phyloP scores from a whole-genome alignment of 2,329 filamentous ascomycete species.

The Tolypocladium tropicale region DNA sequence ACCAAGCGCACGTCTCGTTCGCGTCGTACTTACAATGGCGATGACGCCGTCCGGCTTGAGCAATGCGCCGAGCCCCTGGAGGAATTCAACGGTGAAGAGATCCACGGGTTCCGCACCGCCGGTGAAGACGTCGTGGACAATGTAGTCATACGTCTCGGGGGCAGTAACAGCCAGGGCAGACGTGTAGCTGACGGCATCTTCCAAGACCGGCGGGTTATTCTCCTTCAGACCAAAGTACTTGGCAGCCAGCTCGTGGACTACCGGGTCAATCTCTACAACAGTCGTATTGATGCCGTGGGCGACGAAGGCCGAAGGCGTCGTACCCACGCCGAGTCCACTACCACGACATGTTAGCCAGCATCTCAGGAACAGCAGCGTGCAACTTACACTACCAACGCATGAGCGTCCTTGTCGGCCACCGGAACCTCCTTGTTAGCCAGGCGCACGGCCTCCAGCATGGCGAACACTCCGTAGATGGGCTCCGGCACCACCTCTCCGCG shows the following conservation, averaged over 20 bases:
- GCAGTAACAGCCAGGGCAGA: constrained; percentile 30
- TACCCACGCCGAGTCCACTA: constrained; percentile 85
- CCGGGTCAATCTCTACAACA: constrained; percentile 87
- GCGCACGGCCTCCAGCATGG: constrained; percentile 85
- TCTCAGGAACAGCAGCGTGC: neutral
- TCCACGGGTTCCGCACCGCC: constrained; percentile 84
- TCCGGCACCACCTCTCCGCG: constrained; percentile 54
- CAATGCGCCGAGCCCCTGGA: constrained; percentile 58
- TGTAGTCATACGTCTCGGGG: constrained; percentile 66
- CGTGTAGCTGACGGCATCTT: constrained; percentile 69
- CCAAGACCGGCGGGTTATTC: constrained; percentile 71
- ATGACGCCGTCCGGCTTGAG: constrained; percentile 72
- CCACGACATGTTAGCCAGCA: neutral
- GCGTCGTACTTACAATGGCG: constrained; percentile 58
- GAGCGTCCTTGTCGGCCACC: constrained; percentile 54
- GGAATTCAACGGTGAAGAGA: constrained; percentile 80
- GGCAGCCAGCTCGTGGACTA: constrained; percentile 72
- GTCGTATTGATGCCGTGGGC: constrained; percentile 86
- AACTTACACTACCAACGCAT: constrained; percentile 74
- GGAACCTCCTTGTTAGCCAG: constrained; percentile 54
- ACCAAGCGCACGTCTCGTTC: neutral
- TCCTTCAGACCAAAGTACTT: constrained; percentile 72
- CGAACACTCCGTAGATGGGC: constrained; percentile 92
- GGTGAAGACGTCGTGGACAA: constrained; percentile 96
- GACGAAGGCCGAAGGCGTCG: constrained; percentile 77